Conservation (phyloP, 495 filamentous ascomycete genomes). For the Penicillium robsamsonii region DNA sequence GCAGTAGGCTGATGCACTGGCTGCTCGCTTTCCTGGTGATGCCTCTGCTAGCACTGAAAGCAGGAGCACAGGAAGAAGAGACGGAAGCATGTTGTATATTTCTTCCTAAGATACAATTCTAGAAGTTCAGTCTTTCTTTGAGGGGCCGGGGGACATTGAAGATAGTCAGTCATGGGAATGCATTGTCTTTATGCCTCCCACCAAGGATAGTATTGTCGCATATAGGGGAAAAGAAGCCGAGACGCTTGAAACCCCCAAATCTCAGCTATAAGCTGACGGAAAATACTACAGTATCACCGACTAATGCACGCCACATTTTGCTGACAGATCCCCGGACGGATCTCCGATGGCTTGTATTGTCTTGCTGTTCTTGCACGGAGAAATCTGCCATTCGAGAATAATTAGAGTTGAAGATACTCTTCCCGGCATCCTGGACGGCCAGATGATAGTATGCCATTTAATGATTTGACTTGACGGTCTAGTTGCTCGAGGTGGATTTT, state of each 20-base stretch:
- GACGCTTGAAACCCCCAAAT: not conserved
- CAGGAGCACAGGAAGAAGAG: conserved; percentile 1
- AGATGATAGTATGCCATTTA: not conserved
- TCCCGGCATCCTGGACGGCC: not conserved
- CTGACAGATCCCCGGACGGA: not conserved
- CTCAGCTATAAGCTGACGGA: not conserved
- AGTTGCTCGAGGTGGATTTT: not conserved
- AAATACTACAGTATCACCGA: not conserved
- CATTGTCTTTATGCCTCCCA: not conserved
- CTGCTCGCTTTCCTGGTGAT: conserved; percentile 19
- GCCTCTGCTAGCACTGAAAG: conserved; percentile 5
- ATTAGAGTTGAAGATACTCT: not conserved
- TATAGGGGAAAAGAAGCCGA: not conserved
- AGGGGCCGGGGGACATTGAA: not conserved
- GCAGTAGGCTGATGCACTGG: conserved; percentile 35
- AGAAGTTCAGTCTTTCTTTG: not conserved
- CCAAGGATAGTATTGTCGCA: not conserved
- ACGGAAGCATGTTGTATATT: not conserved
- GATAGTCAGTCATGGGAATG: not conserved
- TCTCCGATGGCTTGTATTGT: not conserved
- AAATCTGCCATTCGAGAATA: not conserved
- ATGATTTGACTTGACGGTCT: not conserved
- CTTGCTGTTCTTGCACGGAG: not conserved
- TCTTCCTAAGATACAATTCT: not conserved
- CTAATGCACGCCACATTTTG: not conserved